Percentiles rank a stretch among this genome's conserved stretches.
phyloP scores from a whole-genome alignment of 1,139 yeast species.

The Yamadazyma sp. region DNA sequence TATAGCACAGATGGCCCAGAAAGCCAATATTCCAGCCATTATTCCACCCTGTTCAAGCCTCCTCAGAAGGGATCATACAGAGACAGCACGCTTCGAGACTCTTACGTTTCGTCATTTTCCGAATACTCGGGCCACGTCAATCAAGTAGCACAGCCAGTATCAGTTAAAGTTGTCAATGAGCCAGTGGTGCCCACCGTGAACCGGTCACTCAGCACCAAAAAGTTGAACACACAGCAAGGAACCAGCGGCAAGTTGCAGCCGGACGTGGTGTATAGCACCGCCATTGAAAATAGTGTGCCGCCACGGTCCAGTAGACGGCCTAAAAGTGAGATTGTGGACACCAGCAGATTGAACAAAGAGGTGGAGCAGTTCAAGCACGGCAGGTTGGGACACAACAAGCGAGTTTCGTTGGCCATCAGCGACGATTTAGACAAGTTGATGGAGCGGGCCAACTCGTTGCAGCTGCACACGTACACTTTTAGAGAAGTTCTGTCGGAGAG shows the following conservation, averaged over 20 bases:
- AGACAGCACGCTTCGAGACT: constrained; percentile 18
- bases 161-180: constrained; percentile 23
- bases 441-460: constrained; percentile 35
- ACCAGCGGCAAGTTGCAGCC: constrained; percentile 21
- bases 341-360: constrained; percentile 14
- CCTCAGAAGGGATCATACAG: constrained; percentile 2
- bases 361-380: constrained; percentile 10
- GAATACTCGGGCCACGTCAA: constrained; percentile 27
- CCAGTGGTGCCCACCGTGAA: constrained; percentile 18
- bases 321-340: constrained; percentile 27
- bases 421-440: constrained; percentile 44
- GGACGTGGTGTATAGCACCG: constrained; percentile 33
- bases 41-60: constrained; percentile 1
- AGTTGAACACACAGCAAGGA: constrained; percentile 8
- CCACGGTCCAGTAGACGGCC: constrained; percentile 45
- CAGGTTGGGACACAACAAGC: constrained; percentile 14
- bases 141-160: constrained; percentile 24
- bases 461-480: constrained; percentile 16
- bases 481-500: constrained; percentile 9
- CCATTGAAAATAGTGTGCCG: constrained; percentile 41
- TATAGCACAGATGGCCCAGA: constrained; percentile 8
- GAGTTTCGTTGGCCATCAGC: constrained; percentile 24
- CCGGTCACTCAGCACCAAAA: constrained; percentile 11
- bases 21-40: constrained; percentile 3
- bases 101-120: constrained; percentile 27